Conservation (phyloP, 2,329 filamentous ascomycete genomes). For the Fusarium burgessii region DNA sequence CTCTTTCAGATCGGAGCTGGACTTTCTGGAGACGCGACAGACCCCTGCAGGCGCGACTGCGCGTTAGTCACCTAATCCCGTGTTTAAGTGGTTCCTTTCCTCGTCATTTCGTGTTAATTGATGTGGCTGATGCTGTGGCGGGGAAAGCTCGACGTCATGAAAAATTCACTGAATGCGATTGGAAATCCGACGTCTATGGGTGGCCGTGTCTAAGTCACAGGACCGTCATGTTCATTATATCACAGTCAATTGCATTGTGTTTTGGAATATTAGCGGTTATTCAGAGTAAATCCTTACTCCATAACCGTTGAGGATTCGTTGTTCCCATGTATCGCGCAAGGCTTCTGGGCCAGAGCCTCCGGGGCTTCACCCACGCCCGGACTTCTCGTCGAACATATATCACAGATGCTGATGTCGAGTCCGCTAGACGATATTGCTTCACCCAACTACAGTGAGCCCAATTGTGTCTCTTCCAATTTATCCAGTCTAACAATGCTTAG, state of each 20-base stretch:
- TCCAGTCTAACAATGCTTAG: slow-evolving; percentile 58
- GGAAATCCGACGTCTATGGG: slow-evolving; percentile 42
- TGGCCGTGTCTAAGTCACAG: slow-evolving; percentile 38
- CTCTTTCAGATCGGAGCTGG: slow-evolving; percentile 8
- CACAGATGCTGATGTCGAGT: slow-evolving; percentile 64
- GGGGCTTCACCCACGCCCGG: slow-evolving; percentile 49
- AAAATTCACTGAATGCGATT: slow-evolving; percentile 41
- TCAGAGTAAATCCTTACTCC: background rate
- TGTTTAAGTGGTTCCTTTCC: slow-evolving; percentile 29
- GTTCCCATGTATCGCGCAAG: slow-evolving; percentile 56
- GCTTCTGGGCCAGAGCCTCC: slow-evolving; percentile 54
- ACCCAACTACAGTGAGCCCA: slow-evolving; percentile 63
- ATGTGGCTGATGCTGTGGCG: slow-evolving; percentile 37
- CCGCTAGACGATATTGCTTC: slow-evolving; percentile 66
- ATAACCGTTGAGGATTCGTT: background rate
- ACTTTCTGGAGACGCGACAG: slow-evolving; percentile 54
- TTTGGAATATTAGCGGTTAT: background rate
- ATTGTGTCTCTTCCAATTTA: fast-evolving
- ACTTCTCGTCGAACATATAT: slow-evolving; percentile 57
- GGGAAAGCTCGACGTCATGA: slow-evolving; percentile 45
- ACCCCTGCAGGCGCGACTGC: slow-evolving; percentile 48
- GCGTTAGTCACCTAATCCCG: slow-evolving; percentile 58
- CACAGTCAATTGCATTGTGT: slow-evolving; percentile 3
- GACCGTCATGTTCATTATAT: slow-evolving; percentile 27
- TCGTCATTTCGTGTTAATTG: slow-evolving; percentile 12